Evolutionary conservation across 2,329 filamentous ascomycete species (phyloP).

Genomic region (Dryadomyces quercus-mongolicae): DNA sequence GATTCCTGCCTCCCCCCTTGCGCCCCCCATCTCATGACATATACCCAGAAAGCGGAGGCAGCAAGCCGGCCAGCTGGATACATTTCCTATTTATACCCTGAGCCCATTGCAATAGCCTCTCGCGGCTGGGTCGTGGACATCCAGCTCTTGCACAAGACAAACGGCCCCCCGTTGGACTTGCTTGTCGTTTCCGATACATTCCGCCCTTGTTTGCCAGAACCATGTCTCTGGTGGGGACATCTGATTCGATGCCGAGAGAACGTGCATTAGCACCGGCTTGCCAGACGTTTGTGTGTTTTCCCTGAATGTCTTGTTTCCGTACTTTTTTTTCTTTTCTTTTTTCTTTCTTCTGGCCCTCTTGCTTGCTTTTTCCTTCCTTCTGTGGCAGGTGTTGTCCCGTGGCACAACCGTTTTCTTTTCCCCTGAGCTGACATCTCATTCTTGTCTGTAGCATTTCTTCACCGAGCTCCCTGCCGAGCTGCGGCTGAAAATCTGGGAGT

Average conservation of each 20-base stretch:
- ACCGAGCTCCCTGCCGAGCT: conserved; percentile 31
- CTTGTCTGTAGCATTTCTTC: conserved; percentile 25
- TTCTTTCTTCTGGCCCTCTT: too few relatives aligned
- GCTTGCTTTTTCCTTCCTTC: background rate
- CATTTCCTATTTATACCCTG: background rate
- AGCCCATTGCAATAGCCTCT: background rate
- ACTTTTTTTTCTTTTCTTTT: background rate
- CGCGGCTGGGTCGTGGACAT: background rate
- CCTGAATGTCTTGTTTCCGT: background rate
- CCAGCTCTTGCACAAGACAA: too few relatives aligned
- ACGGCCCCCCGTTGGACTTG: too few relatives aligned
- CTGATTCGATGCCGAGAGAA: too few relatives aligned
- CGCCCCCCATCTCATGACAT: background rate
- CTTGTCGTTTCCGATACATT: too few relatives aligned
- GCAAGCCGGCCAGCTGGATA: background rate
- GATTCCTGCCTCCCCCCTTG: background rate
- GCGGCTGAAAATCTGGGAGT: conserved; percentile 34
- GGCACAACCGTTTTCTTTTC: background rate
- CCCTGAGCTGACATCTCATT: background rate
- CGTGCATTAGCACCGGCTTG: background rate
- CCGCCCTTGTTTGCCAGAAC: background rate
- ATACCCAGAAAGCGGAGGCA: background rate
- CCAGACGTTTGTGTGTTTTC: background rate
- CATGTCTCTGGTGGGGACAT: background rate
- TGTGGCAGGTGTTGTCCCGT: too few relatives aligned